phyloP scores from a whole-genome alignment of 345 rosid genomes.

The Pelargonium nanum region DNA sequence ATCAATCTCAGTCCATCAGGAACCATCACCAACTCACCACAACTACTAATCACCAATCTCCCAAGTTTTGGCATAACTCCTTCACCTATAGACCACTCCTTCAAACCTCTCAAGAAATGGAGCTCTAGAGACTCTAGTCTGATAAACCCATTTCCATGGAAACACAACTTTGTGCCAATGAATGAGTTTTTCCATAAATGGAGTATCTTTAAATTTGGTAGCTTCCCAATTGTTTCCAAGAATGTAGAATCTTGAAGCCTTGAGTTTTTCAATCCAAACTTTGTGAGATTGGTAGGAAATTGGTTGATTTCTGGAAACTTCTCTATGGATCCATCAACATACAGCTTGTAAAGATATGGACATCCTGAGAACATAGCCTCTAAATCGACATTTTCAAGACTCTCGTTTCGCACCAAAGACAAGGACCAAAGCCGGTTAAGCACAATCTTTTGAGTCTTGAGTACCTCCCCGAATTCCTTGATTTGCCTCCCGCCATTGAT shows the following conservation, averaged over 20 bases:
- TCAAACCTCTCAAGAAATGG: slow-evolving; percentile 3
- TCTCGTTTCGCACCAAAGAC: not conserved
- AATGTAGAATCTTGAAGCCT: slow-evolving; percentile 23
- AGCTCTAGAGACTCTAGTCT: slow-evolving; percentile 19
- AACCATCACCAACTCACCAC: slow-evolving; percentile 8
- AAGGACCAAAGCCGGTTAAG: slow-evolving; percentile 1
- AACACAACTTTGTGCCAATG: slow-evolving; percentile 19
- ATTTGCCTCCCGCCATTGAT: accelerated
- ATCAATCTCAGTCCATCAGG: slow-evolving; percentile 12
- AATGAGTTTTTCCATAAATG: slow-evolving; percentile 14
- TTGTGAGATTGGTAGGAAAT: slow-evolving; percentile 22
- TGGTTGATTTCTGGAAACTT: slow-evolving; percentile 19
- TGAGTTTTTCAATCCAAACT: slow-evolving; percentile 22
- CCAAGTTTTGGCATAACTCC: slow-evolving; percentile 33
- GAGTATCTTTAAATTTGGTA: slow-evolving; percentile 23
- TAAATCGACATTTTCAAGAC: not conserved
- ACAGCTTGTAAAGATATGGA: slow-evolving; percentile 5
- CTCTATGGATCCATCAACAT: slow-evolving; percentile 1
- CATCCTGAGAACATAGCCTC: not conserved
- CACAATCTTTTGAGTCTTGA: slow-evolving; percentile 6
- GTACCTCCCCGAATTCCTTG: not conserved
- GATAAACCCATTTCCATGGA: slow-evolving; percentile 18
- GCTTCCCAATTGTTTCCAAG: slow-evolving; percentile 31
- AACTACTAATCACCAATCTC: slow-evolving; percentile 15
- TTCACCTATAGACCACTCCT: slow-evolving; percentile 23